phyloP scores from a whole-genome alignment of 2,329 filamentous ascomycete species.

The Colletotrichum kahawae region DNA sequence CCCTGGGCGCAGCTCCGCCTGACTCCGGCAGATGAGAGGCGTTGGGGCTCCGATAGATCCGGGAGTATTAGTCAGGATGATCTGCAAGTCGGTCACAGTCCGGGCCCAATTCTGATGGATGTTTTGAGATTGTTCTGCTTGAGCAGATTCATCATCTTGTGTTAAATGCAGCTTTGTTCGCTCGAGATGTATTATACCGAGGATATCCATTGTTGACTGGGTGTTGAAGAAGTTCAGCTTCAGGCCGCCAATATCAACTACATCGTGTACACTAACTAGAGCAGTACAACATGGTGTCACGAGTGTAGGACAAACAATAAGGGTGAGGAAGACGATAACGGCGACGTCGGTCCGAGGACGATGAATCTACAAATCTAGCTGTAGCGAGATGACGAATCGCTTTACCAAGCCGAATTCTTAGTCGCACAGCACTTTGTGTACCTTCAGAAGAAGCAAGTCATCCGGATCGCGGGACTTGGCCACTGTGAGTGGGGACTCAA shows the following conservation, averaged over 20 bases:
- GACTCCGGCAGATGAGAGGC: not conserved
- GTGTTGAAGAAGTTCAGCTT: not conserved
- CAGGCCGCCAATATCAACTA: too few relatives aligned
- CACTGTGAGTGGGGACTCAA: not conserved
- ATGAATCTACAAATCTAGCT: too few relatives aligned
- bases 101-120: not conserved
- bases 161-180: not conserved
- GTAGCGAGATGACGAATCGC: too few relatives aligned
- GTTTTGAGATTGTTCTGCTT: fast-evolving
- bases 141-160: not conserved
- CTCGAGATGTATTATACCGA: not conserved
- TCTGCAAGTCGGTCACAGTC: not conserved
- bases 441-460: not conserved
- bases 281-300: too few relatives aligned
- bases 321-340: too few relatives aligned
- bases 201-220: not conserved
- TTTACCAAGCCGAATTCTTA: too few relatives aligned
- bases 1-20: not conserved
- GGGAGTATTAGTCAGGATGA: not conserved
- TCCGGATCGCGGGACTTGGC: not conserved
- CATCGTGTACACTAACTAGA: too few relatives aligned
- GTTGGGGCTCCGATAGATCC: not conserved
- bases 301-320: too few relatives aligned
- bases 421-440: too few relatives aligned
- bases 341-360: too few relatives aligned